Percentiles rank a stretch among this genome's conserved stretches.
Conservation (phyloP, 805 yeast species). For the Lipomyces orientalis region DNA sequence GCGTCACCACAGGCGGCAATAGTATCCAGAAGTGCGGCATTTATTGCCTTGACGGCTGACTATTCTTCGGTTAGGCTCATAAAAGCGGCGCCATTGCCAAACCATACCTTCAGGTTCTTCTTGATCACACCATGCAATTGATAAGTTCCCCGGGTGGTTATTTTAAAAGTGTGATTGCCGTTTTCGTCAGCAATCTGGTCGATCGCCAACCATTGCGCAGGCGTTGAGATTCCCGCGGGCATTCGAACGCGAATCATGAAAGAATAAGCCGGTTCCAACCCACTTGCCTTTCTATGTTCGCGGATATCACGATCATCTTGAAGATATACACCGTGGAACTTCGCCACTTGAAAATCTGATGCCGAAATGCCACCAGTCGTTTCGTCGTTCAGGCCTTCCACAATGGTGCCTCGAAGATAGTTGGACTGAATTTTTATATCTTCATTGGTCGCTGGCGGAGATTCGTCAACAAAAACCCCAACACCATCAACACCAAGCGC, state of each 20-base stretch:
- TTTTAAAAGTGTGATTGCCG: constrained; percentile 94
- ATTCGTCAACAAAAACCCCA: constrained; percentile 86
- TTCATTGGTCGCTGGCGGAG: constrained; percentile 88
- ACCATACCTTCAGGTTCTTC: constrained; percentile 67
- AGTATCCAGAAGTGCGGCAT: constrained; percentile 87
- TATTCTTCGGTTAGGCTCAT: background rate
- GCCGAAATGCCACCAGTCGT: constrained; percentile 91
- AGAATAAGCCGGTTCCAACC: constrained; percentile 91
- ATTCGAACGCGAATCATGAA: constrained; percentile 96
- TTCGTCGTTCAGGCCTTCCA: constrained; percentile 77
- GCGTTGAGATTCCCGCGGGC: constrained; percentile 90
- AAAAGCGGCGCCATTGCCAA: background rate
- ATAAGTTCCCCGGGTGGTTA: constrained; percentile 96
- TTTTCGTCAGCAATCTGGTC: constrained; percentile 78
- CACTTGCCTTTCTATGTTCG: constrained; percentile 89
- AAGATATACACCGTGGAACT: constrained; percentile 98
- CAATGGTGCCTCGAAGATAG: constrained; percentile 90
- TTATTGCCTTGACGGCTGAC: constrained; percentile 91
- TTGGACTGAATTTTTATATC: constrained; percentile 90
- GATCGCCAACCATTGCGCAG: constrained; percentile 84
- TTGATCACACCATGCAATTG: constrained; percentile 95
- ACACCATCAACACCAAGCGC: constrained; percentile 84
- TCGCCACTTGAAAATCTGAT: constrained; percentile 89
- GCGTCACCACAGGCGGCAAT: constrained; percentile 99
- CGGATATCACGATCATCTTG: constrained; percentile 97